Conservation (phyloP, 371 early-diverging fungal genomes). For the Syncephalastrum sp. region DNA sequence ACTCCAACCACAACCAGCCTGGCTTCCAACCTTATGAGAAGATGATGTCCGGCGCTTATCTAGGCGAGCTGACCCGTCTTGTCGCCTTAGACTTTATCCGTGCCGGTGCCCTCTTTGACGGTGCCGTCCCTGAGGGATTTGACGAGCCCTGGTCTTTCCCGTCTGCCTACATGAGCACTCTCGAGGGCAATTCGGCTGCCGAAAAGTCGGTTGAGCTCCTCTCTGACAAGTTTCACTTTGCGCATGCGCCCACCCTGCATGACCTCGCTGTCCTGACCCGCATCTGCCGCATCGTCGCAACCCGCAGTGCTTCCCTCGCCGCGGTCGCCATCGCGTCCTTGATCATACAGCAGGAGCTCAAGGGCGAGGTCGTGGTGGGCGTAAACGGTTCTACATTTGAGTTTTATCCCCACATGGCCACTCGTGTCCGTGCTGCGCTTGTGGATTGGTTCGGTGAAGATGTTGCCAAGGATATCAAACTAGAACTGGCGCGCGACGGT, state of each 20-base stretch:
- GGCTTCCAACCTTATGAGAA: constrained; percentile 84
- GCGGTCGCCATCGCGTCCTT: constrained; percentile 33
- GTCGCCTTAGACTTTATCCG: constrained; percentile 71
- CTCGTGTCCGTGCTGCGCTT: constrained; percentile 32
- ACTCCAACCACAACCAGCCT: constrained; percentile 69
- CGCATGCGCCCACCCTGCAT: constrained; percentile 24
- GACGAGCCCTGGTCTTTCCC: constrained; percentile 66
- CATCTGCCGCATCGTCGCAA: constrained; percentile 28
- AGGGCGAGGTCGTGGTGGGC: constrained; percentile 24
- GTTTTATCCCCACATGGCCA: constrained; percentile 41
- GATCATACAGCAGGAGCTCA: constrained; percentile 30
- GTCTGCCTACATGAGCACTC: constrained; percentile 66
- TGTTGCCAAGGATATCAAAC: constrained; percentile 22
- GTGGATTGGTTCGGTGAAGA: constrained; percentile 33
- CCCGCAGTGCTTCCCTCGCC: constrained; percentile 32
- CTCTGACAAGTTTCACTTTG: constrained; percentile 21
- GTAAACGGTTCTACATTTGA: constrained; percentile 42
- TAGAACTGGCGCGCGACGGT: constrained; percentile 47
- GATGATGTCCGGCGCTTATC: constrained; percentile 87
- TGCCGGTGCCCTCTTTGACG: constrained; percentile 65
- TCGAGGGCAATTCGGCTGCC: constrained; percentile 30
- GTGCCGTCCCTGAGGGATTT: constrained; percentile 55
- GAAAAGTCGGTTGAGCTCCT: constrained; percentile 13
- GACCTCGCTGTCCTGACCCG: constrained; percentile 37
- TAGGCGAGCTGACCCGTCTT: constrained; percentile 83